phyloP scores from a whole-genome alignment of 441 rosid genomes.

The Omphalea diandra region DNA sequence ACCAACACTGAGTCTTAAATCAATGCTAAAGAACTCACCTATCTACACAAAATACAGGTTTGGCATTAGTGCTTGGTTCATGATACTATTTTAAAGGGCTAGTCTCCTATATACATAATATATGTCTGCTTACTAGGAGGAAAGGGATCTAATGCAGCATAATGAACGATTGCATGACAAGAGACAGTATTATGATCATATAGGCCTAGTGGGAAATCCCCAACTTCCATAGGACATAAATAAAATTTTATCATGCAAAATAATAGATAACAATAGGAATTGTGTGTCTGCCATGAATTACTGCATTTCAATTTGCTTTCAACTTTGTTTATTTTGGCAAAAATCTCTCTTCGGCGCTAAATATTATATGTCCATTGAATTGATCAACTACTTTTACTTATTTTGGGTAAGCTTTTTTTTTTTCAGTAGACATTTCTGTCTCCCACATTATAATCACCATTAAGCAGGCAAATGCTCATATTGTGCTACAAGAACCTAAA shows the following conservation, averaged over 20 bases:
- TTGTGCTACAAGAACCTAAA: neutral
- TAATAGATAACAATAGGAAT: neutral
- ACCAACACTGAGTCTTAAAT: too few species aligned
- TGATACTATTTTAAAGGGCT: too few species aligned
- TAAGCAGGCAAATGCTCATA: neutral
- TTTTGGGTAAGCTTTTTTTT: neutral
- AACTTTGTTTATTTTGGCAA: conserved; percentile 4
- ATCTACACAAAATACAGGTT: too few species aligned
- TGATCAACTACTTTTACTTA: neutral
- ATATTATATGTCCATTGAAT: neutral
- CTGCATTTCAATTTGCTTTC: neutral
- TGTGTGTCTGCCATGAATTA: conserved; percentile 31
- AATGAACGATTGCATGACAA: conserved; percentile 7
- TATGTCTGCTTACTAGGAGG: neutral
- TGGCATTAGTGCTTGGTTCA: too few species aligned
- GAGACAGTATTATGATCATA: neutral
- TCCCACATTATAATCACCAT: conserved; percentile 4
- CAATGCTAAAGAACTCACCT: too few species aligned
- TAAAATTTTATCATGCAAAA: conserved; percentile 15
- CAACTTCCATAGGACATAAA: neutral
- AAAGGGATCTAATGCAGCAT: conserved; percentile 12
- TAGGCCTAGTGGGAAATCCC: neutral
- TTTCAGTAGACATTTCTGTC: neutral
- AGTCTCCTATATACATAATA: too few species aligned
- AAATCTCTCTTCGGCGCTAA: neutral